These are phyloP conservation scores for Leucogyrophana mollusca DNA, from an alignment of 768 basidiomycete species.

Conservation along the genomic window DNA sequence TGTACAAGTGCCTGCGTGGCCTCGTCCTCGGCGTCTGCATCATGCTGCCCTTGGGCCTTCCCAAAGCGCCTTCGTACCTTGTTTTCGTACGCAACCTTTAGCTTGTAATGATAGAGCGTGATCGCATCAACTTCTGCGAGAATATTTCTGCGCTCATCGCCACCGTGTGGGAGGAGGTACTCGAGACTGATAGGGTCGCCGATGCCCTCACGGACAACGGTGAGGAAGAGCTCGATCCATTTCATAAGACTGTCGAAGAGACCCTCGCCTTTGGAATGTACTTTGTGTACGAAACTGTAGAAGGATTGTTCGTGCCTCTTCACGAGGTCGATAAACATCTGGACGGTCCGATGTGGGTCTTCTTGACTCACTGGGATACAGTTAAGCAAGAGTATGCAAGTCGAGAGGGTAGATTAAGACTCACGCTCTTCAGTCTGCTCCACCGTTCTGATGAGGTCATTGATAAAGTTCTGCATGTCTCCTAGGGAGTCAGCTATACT, in stretches of 20 bases:
- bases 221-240: constrained; percentile 96
- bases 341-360: constrained; percentile 84
- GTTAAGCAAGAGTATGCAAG: constrained; percentile 3
- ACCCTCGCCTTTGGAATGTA: constrained; percentile 93
- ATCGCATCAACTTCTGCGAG: constrained; percentile 87
- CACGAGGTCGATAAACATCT: constrained; percentile 90
- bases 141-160: constrained; percentile 71
- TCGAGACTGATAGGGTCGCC: constrained; percentile 79
- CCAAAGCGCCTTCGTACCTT: constrained; percentile 87
- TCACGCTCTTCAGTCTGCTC: constrained; percentile 87
- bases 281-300: constrained; percentile 97
- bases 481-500: constrained; percentile 92
- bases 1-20: constrained; percentile 79
- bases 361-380: constrained; percentile 64
- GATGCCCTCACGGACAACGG: constrained; percentile 85
- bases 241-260: constrained; percentile 93
- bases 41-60: constrained; percentile 47
- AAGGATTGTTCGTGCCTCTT: constrained; percentile 94
- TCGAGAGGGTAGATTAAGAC: constrained; percentile 32
- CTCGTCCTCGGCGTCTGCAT: constrained; percentile 76
- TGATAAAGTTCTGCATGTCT: constrained; percentile 92
- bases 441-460: constrained; percentile 92
- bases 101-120: constrained; percentile 89
- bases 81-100: constrained; percentile 91
- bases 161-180: constrained; percentile 82